These are phyloP conservation scores for Fraxinus dipetala DNA, from an alignment of 305 asterid genomes.

Conservation along the genomic window DNA sequence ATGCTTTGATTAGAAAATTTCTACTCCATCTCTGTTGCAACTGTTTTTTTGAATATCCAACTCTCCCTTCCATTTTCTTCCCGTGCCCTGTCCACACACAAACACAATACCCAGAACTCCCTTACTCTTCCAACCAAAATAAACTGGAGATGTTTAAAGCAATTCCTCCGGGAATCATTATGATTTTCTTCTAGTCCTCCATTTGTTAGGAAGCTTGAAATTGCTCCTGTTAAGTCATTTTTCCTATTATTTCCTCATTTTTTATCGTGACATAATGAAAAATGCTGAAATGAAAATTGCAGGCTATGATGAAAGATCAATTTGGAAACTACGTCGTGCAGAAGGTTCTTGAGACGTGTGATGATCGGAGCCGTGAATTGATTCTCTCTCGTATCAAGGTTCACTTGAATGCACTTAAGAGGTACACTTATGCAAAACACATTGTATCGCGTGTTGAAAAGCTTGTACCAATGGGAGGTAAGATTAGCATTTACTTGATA, in stretches of 20 bases:
- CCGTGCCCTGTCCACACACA: background rate
- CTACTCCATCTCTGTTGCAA: background rate
- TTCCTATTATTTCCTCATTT: background rate
- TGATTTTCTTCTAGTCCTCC: background rate
- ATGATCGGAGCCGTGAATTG: slow-evolving; percentile 59
- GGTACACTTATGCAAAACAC: slow-evolving; percentile 85
- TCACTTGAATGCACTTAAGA: slow-evolving; percentile 74
- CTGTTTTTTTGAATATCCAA: background rate
- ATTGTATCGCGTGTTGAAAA: slow-evolving; percentile 83
- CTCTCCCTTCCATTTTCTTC: background rate
- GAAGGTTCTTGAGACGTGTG: slow-evolving; percentile 79
- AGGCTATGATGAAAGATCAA: slow-evolving; percentile 97
- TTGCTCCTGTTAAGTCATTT: background rate
- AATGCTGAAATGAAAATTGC: slow-evolving; percentile 15
- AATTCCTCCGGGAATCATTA: background rate
- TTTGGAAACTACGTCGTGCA: slow-evolving; percentile 88
- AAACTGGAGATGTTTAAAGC: background rate
- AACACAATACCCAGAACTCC: background rate
- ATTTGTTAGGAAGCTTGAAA: background rate
- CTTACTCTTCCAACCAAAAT: background rate
- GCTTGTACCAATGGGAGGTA: slow-evolving; percentile 81
- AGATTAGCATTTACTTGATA: background rate
- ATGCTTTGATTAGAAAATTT: background rate
- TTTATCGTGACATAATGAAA: background rate
- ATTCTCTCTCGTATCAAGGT: slow-evolving; percentile 75